A percentile compares a stretch with the other conserved stretches of the same genome.
These are phyloP conservation scores for Lachnellula arida DNA, from an alignment of 2,329 filamentous ascomycete genomes.

Conservation along the genomic window DNA sequence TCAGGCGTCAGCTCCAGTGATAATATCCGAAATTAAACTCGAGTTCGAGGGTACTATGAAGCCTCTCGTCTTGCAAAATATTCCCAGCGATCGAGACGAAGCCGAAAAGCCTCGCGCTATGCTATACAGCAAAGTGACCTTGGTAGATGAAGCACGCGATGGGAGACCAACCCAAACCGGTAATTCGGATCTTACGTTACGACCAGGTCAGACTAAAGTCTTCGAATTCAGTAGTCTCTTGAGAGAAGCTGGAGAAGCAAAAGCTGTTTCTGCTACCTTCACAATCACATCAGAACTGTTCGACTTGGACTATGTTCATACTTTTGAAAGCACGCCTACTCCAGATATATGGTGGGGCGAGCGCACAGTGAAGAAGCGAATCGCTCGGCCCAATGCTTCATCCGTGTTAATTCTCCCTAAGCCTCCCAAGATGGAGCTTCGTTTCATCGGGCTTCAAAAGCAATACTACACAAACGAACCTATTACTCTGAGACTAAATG, in stretches of 20 bases:
- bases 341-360: conserved; percentile 48
- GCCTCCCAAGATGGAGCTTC: conserved; percentile 85
- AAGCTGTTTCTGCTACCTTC: conserved; percentile 59
- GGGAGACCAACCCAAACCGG: conserved; percentile 45
- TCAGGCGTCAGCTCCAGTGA: conserved; percentile 46
- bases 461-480: conserved; percentile 85
- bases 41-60: conserved; percentile 55
- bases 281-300: conserved; percentile 62
- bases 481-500: conserved; percentile 61
- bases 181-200: conserved; percentile 58
- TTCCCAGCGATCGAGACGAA: not conserved
- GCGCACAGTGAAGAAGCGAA: conserved; percentile 39
- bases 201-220: conserved; percentile 62
- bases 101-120: not conserved
- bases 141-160: conserved; percentile 24
- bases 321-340: conserved; percentile 40
- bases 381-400: conserved; percentile 46
- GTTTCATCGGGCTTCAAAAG: conserved; percentile 53
- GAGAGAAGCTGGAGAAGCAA: conserved; percentile 75
- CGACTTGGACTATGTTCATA: conserved; percentile 61
- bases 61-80: conserved; percentile 44
- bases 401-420: conserved; percentile 74
- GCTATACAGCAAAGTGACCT: conserved; percentile 16
- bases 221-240: conserved; percentile 69
- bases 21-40: conserved; percentile 47